Evolutionary conservation across 2,329 filamentous ascomycete species (phyloP).

Genomic region (Thielaviopsis musarum): DNA sequence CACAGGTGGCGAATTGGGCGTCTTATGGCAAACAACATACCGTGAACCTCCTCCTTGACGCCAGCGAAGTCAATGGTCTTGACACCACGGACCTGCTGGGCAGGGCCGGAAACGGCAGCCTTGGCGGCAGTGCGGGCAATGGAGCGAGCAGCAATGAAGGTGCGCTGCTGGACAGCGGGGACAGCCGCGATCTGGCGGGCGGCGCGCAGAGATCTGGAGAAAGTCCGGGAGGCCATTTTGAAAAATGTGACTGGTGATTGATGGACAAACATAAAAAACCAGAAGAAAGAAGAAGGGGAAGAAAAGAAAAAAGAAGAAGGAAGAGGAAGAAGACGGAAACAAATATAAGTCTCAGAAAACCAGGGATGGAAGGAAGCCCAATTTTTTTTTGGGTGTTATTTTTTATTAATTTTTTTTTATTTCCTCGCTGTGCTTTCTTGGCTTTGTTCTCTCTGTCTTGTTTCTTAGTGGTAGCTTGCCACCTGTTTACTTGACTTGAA

Average conservation of each 20-base stretch:
- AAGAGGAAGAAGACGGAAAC: constrained; percentile 1
- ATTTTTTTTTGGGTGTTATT: constrained; percentile 6
- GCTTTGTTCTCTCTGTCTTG: not conserved
- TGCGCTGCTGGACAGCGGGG: constrained; percentile 43
- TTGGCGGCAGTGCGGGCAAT: constrained; percentile 37
- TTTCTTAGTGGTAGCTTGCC: not conserved
- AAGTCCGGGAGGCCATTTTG: constrained; percentile 60
- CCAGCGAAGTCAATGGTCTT: constrained; percentile 99
- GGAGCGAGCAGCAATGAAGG: constrained; percentile 43
- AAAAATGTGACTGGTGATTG: constrained; percentile 16
- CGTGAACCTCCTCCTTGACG: constrained; percentile 84
- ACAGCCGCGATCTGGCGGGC: constrained; percentile 43
- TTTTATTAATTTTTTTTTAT: not conserved
- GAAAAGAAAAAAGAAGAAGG: constrained; percentile 1
- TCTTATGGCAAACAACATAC: constrained; percentile 30
- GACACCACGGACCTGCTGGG: constrained; percentile 67
- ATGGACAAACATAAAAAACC: constrained; percentile 12
- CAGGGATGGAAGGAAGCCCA: constrained; percentile 5
- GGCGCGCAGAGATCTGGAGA: constrained; percentile 50
- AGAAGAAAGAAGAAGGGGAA: constrained; percentile 6
- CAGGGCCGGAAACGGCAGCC: constrained; percentile 30
- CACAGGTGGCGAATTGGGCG: not conserved
- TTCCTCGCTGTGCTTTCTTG: not conserved
- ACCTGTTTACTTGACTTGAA: not conserved
- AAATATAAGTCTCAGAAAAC: constrained; percentile 8